Evolutionary conservation across 495 filamentous ascomycete genomes (phyloP), one percentile per base, ranked within the genome.

Genomic region (Annulohypoxylon nitens): DNA sequence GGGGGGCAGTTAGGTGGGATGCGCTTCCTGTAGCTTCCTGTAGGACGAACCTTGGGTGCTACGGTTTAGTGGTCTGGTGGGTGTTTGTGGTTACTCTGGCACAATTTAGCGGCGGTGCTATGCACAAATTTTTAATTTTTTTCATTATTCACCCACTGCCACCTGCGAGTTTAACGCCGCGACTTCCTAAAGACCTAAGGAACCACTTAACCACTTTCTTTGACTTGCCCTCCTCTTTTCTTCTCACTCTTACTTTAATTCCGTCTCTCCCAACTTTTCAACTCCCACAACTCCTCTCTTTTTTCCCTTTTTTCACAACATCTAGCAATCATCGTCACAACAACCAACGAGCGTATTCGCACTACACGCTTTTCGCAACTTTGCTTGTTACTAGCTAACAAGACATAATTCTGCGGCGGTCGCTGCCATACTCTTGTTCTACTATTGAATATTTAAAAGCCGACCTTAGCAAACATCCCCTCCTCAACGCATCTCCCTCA

Each of bases 201-300:
- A 25, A 26, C 43, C 53, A 54, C 34, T 65, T 74, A 25, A 26
- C 43, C 53, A 54, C 34, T 65, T 74, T 74, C 65, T 69, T 69
- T 69, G 55, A 74, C 55, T 57, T 61, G 65, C 71, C 71, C 71
- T 61, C 66, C 66, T 74, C 66, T 61, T 70, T 69, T 66, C 39
- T 64, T 48, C 41, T 51, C 23, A 41, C 37, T 58, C 30, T 66
- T 64, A 37, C 36, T 37, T 70, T 55, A 33, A 54, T 74, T 48
- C 50, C 41, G 7, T 30, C 37, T 48, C 34, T 62, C 59, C 51
- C 18, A 64, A 70, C 57, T 60, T 60, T 66, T 14, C 39, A 43
- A 43, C 39, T 61, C 61, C 62, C 71, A 55, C 54, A 50, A 61
- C 63, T 55, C 60, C 57, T 41, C 25, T 61, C 60, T 66, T 61